Conservation (phyloP, 1,284 basidiomycete genomes). For the Sanghuangporus sanghuang region DNA sequence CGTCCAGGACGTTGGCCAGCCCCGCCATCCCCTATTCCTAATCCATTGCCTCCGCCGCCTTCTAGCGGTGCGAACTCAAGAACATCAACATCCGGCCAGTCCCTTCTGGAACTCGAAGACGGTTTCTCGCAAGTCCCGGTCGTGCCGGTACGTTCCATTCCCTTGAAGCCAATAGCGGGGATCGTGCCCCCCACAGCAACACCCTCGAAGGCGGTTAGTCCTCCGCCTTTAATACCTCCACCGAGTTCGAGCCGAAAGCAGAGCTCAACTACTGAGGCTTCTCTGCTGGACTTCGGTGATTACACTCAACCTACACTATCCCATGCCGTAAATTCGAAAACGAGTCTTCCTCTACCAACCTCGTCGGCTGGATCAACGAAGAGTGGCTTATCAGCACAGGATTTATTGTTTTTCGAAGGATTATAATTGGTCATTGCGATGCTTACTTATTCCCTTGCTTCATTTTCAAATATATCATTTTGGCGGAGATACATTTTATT, state of each 20-base stretch:
- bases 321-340: background rate
- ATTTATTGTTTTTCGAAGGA: constrained; percentile 73
- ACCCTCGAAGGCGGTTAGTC: background rate
- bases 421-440: constrained; percentile 29
- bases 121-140: constrained; percentile 7
- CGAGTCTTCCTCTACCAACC: constrained; percentile 7
- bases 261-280: background rate
- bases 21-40: constrained; percentile 49
- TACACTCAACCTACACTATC: background rate
- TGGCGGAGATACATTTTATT: background rate
- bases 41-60: constrained; percentile 34
- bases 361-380: constrained; percentile 23
- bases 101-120: constrained; percentile 25
- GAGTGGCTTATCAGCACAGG: constrained; percentile 60
- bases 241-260: background rate
- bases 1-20: constrained; percentile 57
- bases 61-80: constrained; percentile 9
- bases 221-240: background rate
- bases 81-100: constrained; percentile 3
- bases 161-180: constrained; percentile 11
- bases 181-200: constrained; percentile 1
- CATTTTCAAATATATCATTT: background rate
- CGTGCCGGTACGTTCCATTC: constrained; percentile 4
- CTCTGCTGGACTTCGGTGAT: constrained; percentile 6
- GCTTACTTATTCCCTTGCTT: background rate